phyloP scores from a whole-genome alignment of 495 filamentous ascomycete genomes.

The Hypoxylon lienhwacheense region DNA sequence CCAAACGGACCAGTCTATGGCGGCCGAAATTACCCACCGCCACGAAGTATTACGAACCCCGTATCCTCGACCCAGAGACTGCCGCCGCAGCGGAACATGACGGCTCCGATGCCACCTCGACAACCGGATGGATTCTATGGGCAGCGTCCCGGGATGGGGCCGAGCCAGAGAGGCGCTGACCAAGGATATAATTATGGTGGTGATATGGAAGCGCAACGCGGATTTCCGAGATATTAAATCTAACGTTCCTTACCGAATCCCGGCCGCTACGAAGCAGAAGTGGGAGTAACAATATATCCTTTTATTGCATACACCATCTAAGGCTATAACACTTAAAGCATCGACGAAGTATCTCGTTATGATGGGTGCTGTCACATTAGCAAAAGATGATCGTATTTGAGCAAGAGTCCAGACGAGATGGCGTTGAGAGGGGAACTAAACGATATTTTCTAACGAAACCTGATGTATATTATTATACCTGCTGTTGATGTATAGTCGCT shows the following conservation, averaged over 20 bases:
- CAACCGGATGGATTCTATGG: conserved; percentile 29
- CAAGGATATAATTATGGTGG: conserved; percentile 42
- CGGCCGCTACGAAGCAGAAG: conserved; percentile 2
- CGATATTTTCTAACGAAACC: conserved; percentile 21
- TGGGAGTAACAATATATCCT: conserved; percentile 8
- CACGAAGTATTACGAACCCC: conserved; percentile 46
- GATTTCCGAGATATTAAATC: conserved; percentile 39
- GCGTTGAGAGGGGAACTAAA: conserved; percentile 23
- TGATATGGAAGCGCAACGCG: conserved; percentile 40
- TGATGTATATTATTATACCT: conserved; percentile 27
- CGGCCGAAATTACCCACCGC: conserved; percentile 34
- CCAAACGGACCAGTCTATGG: conserved; percentile 24
- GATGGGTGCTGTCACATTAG: conserved; percentile 2
- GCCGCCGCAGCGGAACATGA: conserved; percentile 54
- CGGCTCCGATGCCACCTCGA: conserved; percentile 48
- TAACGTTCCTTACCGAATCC: conserved; percentile 6
- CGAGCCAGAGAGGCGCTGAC: conserved; percentile 20
- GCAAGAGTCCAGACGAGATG: conserved; percentile 15
- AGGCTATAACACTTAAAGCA: not conserved
- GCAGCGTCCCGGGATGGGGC: conserved; percentile 31
- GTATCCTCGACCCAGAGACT: conserved; percentile 40
- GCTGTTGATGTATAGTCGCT: conserved; percentile 5
- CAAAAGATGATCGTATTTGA: conserved; percentile 2
- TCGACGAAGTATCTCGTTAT: conserved; percentile 12
- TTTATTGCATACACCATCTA: conserved; percentile 13